Evolutionary conservation across 768 basidiomycete species (phyloP).

Genomic region (Pisolithus sp.): DNA sequence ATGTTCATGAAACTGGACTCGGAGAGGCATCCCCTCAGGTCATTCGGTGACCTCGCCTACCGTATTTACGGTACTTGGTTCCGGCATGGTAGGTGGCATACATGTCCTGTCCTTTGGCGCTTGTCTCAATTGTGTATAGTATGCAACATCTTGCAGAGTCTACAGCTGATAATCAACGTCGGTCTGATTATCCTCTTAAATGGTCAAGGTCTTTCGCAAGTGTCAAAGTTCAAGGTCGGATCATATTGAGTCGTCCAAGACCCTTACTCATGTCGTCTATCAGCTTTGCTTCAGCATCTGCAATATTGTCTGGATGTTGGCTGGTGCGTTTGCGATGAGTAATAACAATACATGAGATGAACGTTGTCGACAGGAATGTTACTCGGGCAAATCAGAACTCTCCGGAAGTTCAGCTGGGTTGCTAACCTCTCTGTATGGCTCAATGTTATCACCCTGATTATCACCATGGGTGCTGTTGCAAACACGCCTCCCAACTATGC

Average conservation of each 20-base stretch:
- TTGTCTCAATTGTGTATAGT: constrained; percentile 14
- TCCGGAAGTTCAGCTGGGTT: constrained; percentile 45
- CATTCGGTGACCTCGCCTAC: constrained; percentile 52
- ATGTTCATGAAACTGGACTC: constrained; percentile 54
- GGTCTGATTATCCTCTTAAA: constrained; percentile 30
- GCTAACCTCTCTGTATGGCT: constrained; percentile 48
- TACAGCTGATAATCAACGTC: constrained; percentile 55
- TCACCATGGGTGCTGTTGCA: constrained; percentile 54
- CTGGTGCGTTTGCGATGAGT: constrained; percentile 6
- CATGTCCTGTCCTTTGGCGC: not conserved
- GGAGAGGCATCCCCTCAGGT: constrained; percentile 38
- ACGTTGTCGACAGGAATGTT: constrained; percentile 36
- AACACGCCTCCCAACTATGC: constrained; percentile 49
- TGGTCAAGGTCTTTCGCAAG: constrained; percentile 48
- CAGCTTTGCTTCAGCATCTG: constrained; percentile 53
- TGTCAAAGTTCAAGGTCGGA: constrained; percentile 39
- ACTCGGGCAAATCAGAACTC: constrained; percentile 52
- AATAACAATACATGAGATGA: not conserved
- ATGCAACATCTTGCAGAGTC: constrained; percentile 43
- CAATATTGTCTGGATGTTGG: constrained; percentile 52
- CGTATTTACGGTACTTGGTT: constrained; percentile 47
- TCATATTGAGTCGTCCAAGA: not conserved
- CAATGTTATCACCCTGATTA: constrained; percentile 49
- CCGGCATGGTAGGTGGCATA: constrained; percentile 27
- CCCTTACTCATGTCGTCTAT: not conserved